Evolutionary conservation across 2,329 filamentous ascomycete species (phyloP).

Genomic region (Lecanicillium sp.): DNA sequence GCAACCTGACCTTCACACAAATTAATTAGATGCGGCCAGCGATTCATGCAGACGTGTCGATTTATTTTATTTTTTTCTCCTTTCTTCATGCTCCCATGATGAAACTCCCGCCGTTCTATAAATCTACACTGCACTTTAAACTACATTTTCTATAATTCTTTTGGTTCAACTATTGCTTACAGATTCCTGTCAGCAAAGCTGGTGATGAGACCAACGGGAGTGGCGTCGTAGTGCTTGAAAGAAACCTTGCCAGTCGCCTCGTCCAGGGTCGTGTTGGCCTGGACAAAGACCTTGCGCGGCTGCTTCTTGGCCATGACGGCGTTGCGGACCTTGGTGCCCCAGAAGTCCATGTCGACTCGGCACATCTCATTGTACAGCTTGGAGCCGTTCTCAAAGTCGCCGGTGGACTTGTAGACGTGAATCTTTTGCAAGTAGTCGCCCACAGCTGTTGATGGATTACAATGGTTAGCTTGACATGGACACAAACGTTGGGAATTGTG

Average conservation of each 20-base stretch:
- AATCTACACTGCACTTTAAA: background rate
- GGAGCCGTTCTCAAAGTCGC: constrained; percentile 70
- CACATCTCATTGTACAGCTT: constrained; percentile 81
- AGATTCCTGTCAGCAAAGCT: constrained; percentile 63
- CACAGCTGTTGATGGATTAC: constrained; percentile 46
- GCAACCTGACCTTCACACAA: too few species aligned
- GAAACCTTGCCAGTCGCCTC: constrained; percentile 61
- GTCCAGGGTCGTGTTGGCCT: constrained; percentile 78
- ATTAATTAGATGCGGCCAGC: too few species aligned
- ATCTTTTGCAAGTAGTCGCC: constrained; percentile 84
- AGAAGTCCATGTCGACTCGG: constrained; percentile 72
- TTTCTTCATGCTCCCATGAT: background rate
- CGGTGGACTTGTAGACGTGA: constrained; percentile 87
- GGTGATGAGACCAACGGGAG: constrained; percentile 71
- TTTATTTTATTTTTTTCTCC: background rate
- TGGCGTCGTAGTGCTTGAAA: constrained; percentile 81
- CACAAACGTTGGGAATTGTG: too few species aligned
- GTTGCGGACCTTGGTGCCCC: constrained; percentile 70
- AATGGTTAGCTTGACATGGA: too few species aligned
- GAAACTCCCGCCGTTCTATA: background rate
- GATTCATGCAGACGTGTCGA: too few species aligned
- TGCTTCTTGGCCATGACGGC: constrained; percentile 71
- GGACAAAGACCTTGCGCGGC: constrained; percentile 86
- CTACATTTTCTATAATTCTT: too few species aligned
- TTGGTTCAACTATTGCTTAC: constrained; percentile 23